Percentiles rank a stretch among this genome's conserved stretches.
Evolutionary conservation across 2,329 filamentous ascomycete species (phyloP).

Genomic region (Fusarium sp.): DNA sequence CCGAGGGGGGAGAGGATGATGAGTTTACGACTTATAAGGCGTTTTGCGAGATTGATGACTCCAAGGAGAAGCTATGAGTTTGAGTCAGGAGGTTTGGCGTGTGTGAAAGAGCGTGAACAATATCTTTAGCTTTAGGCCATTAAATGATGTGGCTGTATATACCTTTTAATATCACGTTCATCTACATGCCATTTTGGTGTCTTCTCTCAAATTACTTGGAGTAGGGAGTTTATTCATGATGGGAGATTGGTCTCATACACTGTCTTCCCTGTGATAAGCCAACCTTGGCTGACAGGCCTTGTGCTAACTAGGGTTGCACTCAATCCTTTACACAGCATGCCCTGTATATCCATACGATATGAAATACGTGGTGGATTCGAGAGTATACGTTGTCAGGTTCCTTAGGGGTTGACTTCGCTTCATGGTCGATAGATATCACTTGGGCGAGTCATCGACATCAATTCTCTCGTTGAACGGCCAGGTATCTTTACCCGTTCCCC

Average conservation of each 20-base stretch:
- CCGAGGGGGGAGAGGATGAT: conserved; percentile 68
- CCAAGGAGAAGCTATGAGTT: conserved; percentile 43
- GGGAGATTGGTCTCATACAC: neutral
- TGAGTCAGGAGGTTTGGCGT: conserved; percentile 1
- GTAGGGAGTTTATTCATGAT: neutral
- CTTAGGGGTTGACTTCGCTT: neutral
- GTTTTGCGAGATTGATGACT: conserved; percentile 83
- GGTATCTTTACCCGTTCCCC: conserved; percentile 22
- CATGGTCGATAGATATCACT: neutral
- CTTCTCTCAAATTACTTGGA: neutral
- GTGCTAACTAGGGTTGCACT: neutral
- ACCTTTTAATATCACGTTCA: neutral
- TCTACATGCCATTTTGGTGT: neutral
- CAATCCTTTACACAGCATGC: neutral
- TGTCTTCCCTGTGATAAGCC: neutral
- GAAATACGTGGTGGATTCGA: neutral
- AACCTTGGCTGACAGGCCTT: neutral
- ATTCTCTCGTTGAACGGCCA: conserved; percentile 39
- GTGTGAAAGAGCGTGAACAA: conserved; percentile 3
- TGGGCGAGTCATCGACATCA: conserved; percentile 16
- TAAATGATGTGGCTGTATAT: neutral
- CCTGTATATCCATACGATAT: neutral
- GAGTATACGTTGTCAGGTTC: neutral
- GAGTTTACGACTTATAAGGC: conserved; percentile 92
- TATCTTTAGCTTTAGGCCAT: neutral